A percentile compares a stretch with the other conserved stretches of the same genome.
Evolutionary conservation across 768 basidiomycete species (phyloP).

Genomic region (Leccinum rimulosum): DNA sequence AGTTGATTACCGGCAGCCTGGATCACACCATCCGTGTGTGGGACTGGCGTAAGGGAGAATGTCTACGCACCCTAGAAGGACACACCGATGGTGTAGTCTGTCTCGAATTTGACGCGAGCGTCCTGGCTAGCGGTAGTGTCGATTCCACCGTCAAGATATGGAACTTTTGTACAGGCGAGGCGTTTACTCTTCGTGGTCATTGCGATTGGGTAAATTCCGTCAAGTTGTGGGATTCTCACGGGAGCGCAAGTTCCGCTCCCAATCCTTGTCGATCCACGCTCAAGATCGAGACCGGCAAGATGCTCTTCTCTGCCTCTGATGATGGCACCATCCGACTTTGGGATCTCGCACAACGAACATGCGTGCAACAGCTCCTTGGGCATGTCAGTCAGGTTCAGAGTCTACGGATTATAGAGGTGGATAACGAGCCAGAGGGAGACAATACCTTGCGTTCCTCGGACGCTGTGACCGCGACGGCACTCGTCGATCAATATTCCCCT

Average conservation of each 20-base stretch:
- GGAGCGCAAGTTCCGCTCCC: constrained; percentile 5
- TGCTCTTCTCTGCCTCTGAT: constrained; percentile 96
- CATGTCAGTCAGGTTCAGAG: constrained; percentile 96
- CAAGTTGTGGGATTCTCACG: constrained; percentile 75
- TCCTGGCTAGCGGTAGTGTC: constrained; percentile 89
- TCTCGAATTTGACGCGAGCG: constrained; percentile 86
- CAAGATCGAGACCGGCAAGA: constrained; percentile 78
- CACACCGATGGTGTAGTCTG: constrained; percentile 91
- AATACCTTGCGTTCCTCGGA: constrained; percentile 10
- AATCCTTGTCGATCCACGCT: constrained; percentile 35
- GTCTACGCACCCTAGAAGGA: constrained; percentile 83
- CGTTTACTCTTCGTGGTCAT: constrained; percentile 92
- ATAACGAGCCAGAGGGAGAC: constrained; percentile 42
- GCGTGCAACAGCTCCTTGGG: constrained; percentile 80
- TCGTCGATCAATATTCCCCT: constrained; percentile 6
- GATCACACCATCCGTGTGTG: constrained; percentile 93
- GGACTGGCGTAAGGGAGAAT: constrained; percentile 91
- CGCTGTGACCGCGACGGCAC: constrained; percentile 1
- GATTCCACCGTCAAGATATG: constrained; percentile 95
- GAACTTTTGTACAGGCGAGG: constrained; percentile 89
- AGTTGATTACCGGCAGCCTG: constrained; percentile 96
- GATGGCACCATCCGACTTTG: constrained; percentile 92
- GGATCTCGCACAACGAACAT: constrained; percentile 81
- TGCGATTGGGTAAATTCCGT: constrained; percentile 96
- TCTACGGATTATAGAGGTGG: constrained; percentile 73